A percentile compares a stretch with the other conserved stretches of the same genome.
These are phyloP conservation scores for Forsythia suspensa DNA, from an alignment of 257 asterid genomes.

Conservation along the genomic window DNA sequence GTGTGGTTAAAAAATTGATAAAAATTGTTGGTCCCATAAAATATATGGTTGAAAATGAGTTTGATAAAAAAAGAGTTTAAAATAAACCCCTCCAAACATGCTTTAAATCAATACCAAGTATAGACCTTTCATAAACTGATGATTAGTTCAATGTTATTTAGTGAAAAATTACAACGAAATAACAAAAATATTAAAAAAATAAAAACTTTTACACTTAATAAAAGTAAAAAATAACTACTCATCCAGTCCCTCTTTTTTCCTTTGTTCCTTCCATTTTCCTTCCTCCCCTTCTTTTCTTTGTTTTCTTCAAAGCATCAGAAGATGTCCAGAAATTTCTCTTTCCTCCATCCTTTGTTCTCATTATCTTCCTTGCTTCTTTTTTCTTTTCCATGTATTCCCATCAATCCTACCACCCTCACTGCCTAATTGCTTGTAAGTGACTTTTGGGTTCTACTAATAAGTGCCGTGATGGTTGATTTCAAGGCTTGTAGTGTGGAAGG, in stretches of 20 bases:
- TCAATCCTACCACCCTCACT: background rate
- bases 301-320: background rate
- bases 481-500: background rate
- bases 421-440: background rate
- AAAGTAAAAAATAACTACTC: background rate
- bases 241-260: background rate
- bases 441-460: background rate
- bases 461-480: background rate
- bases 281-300: background rate
- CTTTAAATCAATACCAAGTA: background rate
- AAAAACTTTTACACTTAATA: background rate
- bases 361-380: background rate
- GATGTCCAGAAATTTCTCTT: background rate
- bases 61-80: no score
- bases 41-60: no score
- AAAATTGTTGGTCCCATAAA: no score
- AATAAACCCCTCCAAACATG: no score
- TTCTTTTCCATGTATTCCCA: background rate
- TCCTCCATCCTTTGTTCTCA: background rate
- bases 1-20: no score
- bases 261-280: background rate
- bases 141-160: background rate
- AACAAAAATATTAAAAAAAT: background rate
- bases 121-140: background rate
- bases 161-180: background rate